A percentile compares a stretch with the other conserved stretches of the same genome.
phyloP scores from a whole-genome alignment of 1,139 yeast species.

The Saccharomyces hybrid region DNA sequence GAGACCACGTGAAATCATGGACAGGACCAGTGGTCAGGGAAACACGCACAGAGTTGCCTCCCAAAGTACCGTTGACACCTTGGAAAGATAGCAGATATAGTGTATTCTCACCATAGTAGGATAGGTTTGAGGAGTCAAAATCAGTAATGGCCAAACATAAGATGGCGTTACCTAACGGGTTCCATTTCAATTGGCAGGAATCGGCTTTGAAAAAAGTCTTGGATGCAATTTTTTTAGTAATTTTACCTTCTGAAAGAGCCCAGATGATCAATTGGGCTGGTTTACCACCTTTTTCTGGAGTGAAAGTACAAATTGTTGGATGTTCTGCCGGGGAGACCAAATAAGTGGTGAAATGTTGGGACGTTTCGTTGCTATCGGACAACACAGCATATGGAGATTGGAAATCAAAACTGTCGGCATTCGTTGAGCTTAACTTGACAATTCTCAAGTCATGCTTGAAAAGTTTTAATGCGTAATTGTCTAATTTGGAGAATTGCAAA shows the following conservation, averaged over 20 bases:
- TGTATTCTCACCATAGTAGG: constrained; percentile 95
- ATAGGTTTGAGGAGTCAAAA: constrained; percentile 87
- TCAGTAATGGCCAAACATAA: constrained; percentile 92
- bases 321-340: constrained; percentile 81
- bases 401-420: constrained; percentile 39
- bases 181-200: constrained; percentile 88
- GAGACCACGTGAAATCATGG: constrained; percentile 97
- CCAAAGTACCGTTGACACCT: constrained; percentile 63
- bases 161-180: constrained; percentile 85
- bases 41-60: constrained; percentile 84
- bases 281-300: constrained; percentile 74
- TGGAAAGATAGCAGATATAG: constrained; percentile 56
- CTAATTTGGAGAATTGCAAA: constrained; percentile 31
- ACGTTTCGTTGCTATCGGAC: constrained; percentile 39
- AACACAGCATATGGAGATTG: constrained; percentile 55
- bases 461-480: constrained; percentile 26
- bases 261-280: constrained; percentile 87
- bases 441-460: constrained; percentile 28
- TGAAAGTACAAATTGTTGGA: constrained; percentile 86
- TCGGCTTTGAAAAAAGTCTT: constrained; percentile 95
- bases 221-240: constrained; percentile 72
- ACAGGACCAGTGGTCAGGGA: constrained; percentile 89
- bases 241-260: constrained; percentile 53
- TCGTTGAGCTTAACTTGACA: constrained; percentile 54
- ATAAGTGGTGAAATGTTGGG: constrained; percentile 44